Percentiles rank a stretch among this genome's conserved stretches.
phyloP scores from a whole-genome alignment of 495 filamentous ascomycete species.

The Chaetomium tenue region DNA sequence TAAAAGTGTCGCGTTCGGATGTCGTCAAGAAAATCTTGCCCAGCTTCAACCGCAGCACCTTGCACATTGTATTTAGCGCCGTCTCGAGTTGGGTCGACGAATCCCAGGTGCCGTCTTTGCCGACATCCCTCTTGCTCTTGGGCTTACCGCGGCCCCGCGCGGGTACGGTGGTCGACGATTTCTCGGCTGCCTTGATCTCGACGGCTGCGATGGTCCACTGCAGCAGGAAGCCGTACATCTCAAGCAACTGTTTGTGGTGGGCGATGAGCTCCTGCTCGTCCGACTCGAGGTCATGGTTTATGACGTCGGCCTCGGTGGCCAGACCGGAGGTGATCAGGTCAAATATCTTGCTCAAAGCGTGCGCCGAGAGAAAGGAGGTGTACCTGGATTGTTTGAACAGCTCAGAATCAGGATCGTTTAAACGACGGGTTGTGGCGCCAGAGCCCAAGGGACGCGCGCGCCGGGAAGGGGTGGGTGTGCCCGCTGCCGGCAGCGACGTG shows the following conservation, averaged over 20 bases:
- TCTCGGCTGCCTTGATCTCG: conserved; percentile 90
- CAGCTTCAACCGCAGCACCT: conserved; percentile 89
- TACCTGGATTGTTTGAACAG: conserved; percentile 73
- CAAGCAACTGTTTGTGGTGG: conserved; percentile 85
- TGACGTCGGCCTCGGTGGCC: conserved; percentile 84
- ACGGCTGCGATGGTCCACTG: conserved; percentile 94
- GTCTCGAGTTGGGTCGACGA: conserved; percentile 81
- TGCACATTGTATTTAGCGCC: conserved; percentile 91
- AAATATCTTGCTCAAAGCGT: conserved; percentile 86
- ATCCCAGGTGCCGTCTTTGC: conserved; percentile 81
- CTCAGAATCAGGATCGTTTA: conserved; percentile 53
- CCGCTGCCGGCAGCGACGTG: conserved; percentile 13
- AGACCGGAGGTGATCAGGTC: conserved; percentile 90
- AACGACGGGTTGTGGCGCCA: conserved; percentile 15
- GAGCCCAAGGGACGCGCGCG: conserved; percentile 19
- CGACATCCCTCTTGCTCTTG: conserved; percentile 62
- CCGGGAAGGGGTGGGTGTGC: conserved; percentile 18
- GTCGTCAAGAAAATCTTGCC: conserved; percentile 91
- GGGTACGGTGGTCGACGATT: conserved; percentile 66
- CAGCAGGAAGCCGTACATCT: conserved; percentile 90
- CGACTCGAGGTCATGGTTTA: conserved; percentile 80
- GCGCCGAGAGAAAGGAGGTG: conserved; percentile 72
- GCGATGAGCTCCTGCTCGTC: conserved; percentile 85
- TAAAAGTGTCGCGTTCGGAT: conserved; percentile 93
- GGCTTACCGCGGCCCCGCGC: conserved; percentile 74